Conservation (phyloP, 2,329 filamentous ascomycete species). For the Fragosphaeria purpurea region DNA sequence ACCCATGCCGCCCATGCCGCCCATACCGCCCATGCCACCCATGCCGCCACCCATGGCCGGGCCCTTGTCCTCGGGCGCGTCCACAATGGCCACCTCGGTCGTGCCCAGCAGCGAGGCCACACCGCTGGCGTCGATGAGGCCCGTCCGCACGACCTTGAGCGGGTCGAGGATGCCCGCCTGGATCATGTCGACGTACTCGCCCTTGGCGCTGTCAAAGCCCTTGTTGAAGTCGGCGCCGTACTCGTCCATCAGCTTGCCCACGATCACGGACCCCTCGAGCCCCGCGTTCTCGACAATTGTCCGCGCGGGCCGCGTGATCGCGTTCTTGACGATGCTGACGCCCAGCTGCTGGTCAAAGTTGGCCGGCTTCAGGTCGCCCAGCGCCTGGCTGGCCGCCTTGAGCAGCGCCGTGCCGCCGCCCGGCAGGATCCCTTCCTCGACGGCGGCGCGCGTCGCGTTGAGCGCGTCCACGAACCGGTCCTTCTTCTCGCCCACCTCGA, state of each 20-base stretch:
- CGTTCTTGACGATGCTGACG: constrained; percentile 94
- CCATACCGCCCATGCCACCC: constrained; percentile 52
- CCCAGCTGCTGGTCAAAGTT: constrained; percentile 99
- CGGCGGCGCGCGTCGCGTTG: constrained; percentile 94
- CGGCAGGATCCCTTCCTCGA: constrained; percentile 97
- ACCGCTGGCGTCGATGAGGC: constrained; percentile 86
- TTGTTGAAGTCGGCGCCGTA: constrained; percentile 90
- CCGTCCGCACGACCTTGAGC: constrained; percentile 98
- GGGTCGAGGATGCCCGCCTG: constrained; percentile 92
- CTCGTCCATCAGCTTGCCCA: constrained; percentile 97
- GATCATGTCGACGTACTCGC: constrained; percentile 99
- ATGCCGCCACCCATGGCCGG: constrained; percentile 47
- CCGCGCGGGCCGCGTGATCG: constrained; percentile 88
- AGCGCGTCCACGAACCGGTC: constrained; percentile 97
- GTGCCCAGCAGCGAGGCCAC: constrained; percentile 95
- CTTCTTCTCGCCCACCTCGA: constrained; percentile 99
- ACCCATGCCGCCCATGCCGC: constrained; percentile 44
- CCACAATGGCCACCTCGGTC: constrained; percentile 95
- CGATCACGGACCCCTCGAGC: constrained; percentile 86
- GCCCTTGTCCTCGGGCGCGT: constrained; percentile 89
- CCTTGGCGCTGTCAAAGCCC: constrained; percentile 92
- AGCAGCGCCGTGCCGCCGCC: constrained; percentile 96
- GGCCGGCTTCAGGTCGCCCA: constrained; percentile 69
- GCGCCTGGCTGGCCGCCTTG: constrained; percentile 88
- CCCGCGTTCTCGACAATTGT: constrained; percentile 98